Percentiles rank a stretch among this genome's conserved stretches.
Conservation (phyloP, 371 early-diverging fungal species). For the Apophysomyces variabilis region DNA sequence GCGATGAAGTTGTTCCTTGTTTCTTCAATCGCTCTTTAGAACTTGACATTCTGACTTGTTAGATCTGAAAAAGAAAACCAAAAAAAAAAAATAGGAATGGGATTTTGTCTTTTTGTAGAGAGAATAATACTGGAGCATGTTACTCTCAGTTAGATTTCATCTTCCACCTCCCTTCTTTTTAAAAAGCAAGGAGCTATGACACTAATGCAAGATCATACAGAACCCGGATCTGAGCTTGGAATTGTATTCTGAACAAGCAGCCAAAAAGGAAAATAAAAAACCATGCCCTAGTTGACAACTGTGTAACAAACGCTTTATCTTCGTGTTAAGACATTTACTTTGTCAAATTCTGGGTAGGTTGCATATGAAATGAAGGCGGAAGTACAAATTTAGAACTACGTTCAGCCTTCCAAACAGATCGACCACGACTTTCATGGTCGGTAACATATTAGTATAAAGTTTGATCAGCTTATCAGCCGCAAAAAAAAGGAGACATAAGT, state of each 20-base stretch:
- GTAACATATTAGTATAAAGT: neutral
- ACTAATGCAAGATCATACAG: constrained; percentile 7
- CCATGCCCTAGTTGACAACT: constrained; percentile 1
- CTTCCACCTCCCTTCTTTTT: neutral
- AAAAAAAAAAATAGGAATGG: too few relatives aligned
- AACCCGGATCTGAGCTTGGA: constrained; percentile 10
- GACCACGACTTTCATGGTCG: neutral
- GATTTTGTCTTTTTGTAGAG: neutral
- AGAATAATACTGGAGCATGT: neutral
- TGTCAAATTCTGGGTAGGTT: constrained; percentile 4
- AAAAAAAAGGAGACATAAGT: neutral
- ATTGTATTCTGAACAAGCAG: neutral
- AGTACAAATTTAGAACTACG: neutral
- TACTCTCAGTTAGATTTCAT: neutral
- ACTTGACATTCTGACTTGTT: neutral
- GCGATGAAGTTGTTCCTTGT: neutral
- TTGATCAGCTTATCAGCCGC: neutral
- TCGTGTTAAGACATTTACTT: neutral
- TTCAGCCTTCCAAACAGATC: neutral
- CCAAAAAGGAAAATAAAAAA: neutral
- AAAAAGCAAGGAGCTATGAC: neutral
- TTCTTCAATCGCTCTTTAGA: neutral
- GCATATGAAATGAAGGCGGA: constrained; percentile 1
- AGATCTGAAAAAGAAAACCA: neutral
- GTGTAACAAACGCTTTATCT: constrained; percentile 7